Evolutionary conservation across 805 yeast species (phyloP).

Genomic region (Teunomyces gatunensis): DNA sequence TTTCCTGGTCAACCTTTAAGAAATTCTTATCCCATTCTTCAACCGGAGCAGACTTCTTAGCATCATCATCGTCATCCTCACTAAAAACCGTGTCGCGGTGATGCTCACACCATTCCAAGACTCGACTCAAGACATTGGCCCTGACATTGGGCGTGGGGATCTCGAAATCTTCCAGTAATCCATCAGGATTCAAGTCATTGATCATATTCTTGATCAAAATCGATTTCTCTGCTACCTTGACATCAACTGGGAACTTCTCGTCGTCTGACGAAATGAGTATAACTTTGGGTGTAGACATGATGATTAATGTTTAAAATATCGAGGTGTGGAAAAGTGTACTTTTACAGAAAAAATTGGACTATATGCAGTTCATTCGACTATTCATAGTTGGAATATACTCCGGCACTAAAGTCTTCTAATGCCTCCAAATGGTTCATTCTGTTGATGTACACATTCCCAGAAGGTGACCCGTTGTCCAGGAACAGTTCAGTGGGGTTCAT

Average conservation of each 20-base stretch:
- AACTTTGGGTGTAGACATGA: slow-evolving; percentile 36
- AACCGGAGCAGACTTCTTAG: slow-evolving; percentile 85
- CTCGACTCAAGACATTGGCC: slow-evolving; percentile 81
- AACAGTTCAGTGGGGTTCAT: slow-evolving; percentile 26
- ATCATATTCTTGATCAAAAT: slow-evolving; percentile 83
- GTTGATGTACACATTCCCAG: slow-evolving; percentile 40
- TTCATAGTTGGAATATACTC: slow-evolving; percentile 79
- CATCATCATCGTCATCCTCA: slow-evolving; percentile 77
- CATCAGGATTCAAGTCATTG: slow-evolving; percentile 60
- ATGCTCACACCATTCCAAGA: slow-evolving; percentile 95
- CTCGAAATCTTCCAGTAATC: slow-evolving; percentile 67
- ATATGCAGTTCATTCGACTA: slow-evolving; percentile 10
- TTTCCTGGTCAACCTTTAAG: slow-evolving; percentile 88
- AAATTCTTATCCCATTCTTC: slow-evolving; percentile 96
- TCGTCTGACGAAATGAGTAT: slow-evolving; percentile 76
- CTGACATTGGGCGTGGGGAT: slow-evolving; percentile 91
- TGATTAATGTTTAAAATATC: background rate
- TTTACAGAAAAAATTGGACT: background rate
- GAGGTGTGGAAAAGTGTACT: too few species aligned
- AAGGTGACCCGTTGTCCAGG: slow-evolving; percentile 19
- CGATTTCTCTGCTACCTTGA: slow-evolving; percentile 83
- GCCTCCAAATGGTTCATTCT: slow-evolving; percentile 46
- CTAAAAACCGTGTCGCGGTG: slow-evolving; percentile 79
- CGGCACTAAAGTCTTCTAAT: slow-evolving; percentile 84
- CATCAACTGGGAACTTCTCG: slow-evolving; percentile 72